Percentiles rank a stretch among this genome's conserved stretches.
phyloP scores from a whole-genome alignment of 495 filamentous ascomycete genomes.

The Neurospora terricola region DNA sequence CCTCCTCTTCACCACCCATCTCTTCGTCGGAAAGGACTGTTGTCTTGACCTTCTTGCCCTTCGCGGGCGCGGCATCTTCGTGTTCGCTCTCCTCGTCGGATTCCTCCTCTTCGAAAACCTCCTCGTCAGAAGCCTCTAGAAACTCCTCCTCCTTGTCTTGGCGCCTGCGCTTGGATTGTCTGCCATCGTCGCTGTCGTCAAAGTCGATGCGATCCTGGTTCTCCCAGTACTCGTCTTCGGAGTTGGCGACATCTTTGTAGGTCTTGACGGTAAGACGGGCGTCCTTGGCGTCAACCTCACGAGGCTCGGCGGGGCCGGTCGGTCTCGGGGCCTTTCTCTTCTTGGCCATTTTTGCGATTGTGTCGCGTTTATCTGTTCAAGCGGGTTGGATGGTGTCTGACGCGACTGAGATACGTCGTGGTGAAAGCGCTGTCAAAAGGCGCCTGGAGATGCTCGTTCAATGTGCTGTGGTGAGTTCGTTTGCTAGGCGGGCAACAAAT shows the following conservation, averaged over 20 bases:
- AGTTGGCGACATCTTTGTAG: constrained; percentile 82
- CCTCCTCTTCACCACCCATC: constrained; percentile 43
- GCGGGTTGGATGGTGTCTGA: not conserved
- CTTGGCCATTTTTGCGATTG: constrained; percentile 52
- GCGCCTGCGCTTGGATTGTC: constrained; percentile 65
- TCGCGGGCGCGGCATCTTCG: constrained; percentile 9
- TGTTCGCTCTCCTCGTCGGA: constrained; percentile 29
- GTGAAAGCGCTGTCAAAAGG: not conserved
- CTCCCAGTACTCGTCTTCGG: constrained; percentile 83
- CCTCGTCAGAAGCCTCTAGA: constrained; percentile 74
- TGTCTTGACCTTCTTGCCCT: constrained; percentile 17
- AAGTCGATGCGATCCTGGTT: constrained; percentile 77
- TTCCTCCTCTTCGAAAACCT: constrained; percentile 54
- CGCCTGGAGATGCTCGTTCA: not conserved
- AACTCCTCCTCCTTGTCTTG: constrained; percentile 49
- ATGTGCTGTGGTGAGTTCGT: not conserved
- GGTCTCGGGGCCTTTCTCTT: constrained; percentile 64
- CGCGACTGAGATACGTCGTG: not conserved
- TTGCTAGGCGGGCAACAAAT: not conserved
- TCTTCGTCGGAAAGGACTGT: constrained; percentile 26
- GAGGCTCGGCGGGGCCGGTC: constrained; percentile 28
- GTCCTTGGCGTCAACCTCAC: constrained; percentile 41
- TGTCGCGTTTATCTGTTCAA: not conserved
- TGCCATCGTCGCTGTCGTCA: constrained; percentile 70
- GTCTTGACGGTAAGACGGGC: constrained; percentile 51